Evolutionary conservation across 192 early-diverging fungal species (phyloP), one percentile per base, ranked within the genome.

Genomic region (Coemansia sp.): DNA sequence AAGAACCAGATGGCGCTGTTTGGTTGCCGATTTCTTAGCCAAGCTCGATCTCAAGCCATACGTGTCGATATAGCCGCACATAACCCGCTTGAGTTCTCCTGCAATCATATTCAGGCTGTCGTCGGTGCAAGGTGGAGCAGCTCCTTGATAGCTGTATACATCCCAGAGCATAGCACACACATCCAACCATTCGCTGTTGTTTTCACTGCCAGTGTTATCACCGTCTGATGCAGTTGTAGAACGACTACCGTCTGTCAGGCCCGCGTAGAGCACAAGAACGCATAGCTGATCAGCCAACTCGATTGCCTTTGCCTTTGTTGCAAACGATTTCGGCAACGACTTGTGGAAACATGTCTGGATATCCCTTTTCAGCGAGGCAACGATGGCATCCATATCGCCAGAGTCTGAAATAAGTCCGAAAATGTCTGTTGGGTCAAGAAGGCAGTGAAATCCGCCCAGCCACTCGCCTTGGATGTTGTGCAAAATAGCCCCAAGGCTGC

Each of bases 391-490:
- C 1, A 13, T 29, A 12, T 49, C 52, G 3, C 39, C 58, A 31
- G 53, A 21, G 39, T 61, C 3, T 13, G 30, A 7, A 26, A 26
- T 18, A 18, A 18, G 12, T 7, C 55, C 28, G 5, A 57, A 34
- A 6, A 48, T 48, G 29, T 61, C 51, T 2, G 28, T 51, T 0
- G 79, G 79, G 39, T 59, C 62, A 16, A 77, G 59, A 7, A 72
- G 45, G 7, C 29, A 39, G 18, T 88, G 88, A 68, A 97, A 92
- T 7, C 90, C 94, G 16, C 94, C 90, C 4, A 99, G 80, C 95
- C 97, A 97, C 18, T 78, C 78, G 33, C 75, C 66, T 63, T 99
- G 92, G 15, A 99, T 86, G 16, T 67, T 68, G 0, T 42, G 64
- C 25, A 98, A 66, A 34, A 95, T 59, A 6, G 59, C 61, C 46